Evolutionary conservation across 2,329 filamentous ascomycete species (phyloP).

Genomic region (Massarina eburnea): DNA sequence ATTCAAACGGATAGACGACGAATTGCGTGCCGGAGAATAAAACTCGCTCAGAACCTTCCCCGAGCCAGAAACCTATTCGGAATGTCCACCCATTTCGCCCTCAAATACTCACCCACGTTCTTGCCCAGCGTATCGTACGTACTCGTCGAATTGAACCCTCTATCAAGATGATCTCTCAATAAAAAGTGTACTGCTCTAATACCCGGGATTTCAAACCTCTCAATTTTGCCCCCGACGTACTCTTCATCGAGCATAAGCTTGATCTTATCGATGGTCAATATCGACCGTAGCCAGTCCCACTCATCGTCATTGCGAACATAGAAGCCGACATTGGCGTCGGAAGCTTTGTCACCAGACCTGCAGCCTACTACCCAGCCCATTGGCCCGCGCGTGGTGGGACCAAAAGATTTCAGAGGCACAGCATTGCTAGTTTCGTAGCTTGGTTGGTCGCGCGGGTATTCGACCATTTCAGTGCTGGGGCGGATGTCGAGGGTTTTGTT

Average conservation of each 20-base stretch:
- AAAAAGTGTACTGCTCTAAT: conserved; percentile 25
- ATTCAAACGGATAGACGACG: too few species aligned
- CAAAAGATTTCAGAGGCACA: conserved; percentile 9
- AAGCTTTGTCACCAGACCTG: conserved; percentile 19
- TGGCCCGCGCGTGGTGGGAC: conserved; percentile 28
- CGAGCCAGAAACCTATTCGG: conserved; percentile 23
- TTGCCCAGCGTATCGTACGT: conserved; percentile 24
- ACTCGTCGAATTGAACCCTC: conserved; percentile 20
- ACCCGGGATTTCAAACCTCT: conserved; percentile 25
- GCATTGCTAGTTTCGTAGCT: conserved; percentile 35
- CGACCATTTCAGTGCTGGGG: conserved; percentile 17
- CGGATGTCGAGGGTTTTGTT: conserved; percentile 11
- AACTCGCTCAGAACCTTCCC: conserved; percentile 14
- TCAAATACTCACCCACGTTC: conserved; percentile 22
- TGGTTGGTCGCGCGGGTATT: conserved; percentile 20
- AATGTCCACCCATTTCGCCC: conserved; percentile 19
- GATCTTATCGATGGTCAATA: conserved; percentile 41
- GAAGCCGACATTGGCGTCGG: conserved; percentile 26
- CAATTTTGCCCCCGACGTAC: conserved; percentile 47
- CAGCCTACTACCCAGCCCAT: conserved; percentile 39
- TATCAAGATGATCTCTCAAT: conserved; percentile 22
- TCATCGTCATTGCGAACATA: conserved; percentile 27
- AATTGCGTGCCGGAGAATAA: too few species aligned
- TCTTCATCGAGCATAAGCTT: conserved; percentile 50
- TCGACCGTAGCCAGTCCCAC: conserved; percentile 27